A percentile compares a stretch with the other conserved stretches of the same genome.
Conservation (phyloP, 495 filamentous ascomycete genomes). For the Penicillium paradoxum region DNA sequence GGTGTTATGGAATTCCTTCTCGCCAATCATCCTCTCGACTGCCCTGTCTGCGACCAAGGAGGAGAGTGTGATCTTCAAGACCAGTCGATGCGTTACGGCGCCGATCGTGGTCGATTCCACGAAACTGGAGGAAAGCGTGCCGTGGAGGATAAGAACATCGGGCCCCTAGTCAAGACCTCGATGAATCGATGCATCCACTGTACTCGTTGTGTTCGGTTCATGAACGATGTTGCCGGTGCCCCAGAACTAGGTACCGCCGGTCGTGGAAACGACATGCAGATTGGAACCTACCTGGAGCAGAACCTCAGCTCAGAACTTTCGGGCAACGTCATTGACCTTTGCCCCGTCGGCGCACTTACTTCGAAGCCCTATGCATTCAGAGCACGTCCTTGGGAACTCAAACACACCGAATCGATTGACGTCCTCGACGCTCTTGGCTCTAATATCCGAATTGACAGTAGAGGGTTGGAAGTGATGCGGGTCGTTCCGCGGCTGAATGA, state of each 20-base stretch:
- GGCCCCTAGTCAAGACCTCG: conserved; percentile 98
- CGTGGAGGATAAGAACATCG: conserved; percentile 98
- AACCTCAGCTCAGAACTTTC: conserved; percentile 91
- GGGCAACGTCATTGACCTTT: conserved; percentile 96
- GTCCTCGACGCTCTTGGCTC: conserved; percentile 90
- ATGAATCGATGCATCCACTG: conserved; percentile 99
- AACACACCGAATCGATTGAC: conserved; percentile 89
- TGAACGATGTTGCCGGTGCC: conserved; percentile 94
- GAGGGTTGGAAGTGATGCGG: conserved; percentile 96
- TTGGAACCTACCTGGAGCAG: conserved; percentile 93
- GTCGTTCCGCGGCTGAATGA: conserved; percentile 89
- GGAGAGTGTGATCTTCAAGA: conserved; percentile 98
- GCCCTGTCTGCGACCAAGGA: conserved; percentile 96
- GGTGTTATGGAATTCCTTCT: conserved; percentile 99
- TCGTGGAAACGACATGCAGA: conserved; percentile 94
- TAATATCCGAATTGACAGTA: conserved; percentile 85
- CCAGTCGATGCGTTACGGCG: conserved; percentile 97
- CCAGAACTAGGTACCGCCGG: conserved; percentile 91
- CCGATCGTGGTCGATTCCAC: conserved; percentile 93
- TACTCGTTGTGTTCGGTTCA: conserved; percentile 94
- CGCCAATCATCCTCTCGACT: conserved; percentile 95
- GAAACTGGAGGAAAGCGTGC: conserved; percentile 92
- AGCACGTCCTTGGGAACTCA: conserved; percentile 92
- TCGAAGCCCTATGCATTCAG: conserved; percentile 98
- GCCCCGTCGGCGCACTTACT: conserved; percentile 91